A percentile compares a stretch with the other conserved stretches of the same genome.
phyloP scores from a whole-genome alignment of 1,139 yeast species.

The Debaryomyces coudertii region DNA sequence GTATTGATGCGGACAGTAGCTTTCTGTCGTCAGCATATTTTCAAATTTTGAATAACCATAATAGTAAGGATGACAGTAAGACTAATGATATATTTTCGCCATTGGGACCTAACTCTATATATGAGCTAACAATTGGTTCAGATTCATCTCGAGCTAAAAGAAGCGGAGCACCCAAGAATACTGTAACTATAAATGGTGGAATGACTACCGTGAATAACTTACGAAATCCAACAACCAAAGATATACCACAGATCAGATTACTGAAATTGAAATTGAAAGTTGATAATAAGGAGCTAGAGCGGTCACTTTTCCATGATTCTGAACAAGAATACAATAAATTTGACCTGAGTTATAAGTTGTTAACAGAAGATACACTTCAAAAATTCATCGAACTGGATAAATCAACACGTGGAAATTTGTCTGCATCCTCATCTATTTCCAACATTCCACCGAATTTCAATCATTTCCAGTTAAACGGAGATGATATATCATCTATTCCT shows the following conservation, averaged over 20 bases:
- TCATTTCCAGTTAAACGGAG: conserved; percentile 11
- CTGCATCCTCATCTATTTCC: conserved; percentile 10
- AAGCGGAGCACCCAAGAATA: conserved; percentile 33
- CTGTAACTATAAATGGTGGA: conserved; percentile 48
- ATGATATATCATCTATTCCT: conserved; percentile 54
- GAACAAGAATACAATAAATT: conserved; percentile 58
- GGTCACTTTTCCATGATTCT: conserved; percentile 47
- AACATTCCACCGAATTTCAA: conserved; percentile 13
- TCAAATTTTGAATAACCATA: conserved; percentile 27
- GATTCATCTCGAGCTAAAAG: conserved; percentile 47
- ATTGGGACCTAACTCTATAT: conserved; percentile 78
- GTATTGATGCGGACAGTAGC: conserved; percentile 43
- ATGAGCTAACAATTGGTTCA: conserved; percentile 66
- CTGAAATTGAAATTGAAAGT: conserved; percentile 58
- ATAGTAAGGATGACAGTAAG: conserved; percentile 21
- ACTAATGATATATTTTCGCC: conserved; percentile 49
- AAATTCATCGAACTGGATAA: conserved; percentile 37
- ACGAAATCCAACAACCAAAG: conserved; percentile 72
- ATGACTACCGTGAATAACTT: conserved; percentile 46
- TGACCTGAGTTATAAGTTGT: conserved; percentile 50
- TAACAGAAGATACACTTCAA: conserved; percentile 54
- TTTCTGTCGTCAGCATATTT: conserved; percentile 37
- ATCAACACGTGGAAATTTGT: conserved; percentile 1
- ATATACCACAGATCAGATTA: conserved; percentile 82
- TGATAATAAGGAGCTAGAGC: conserved; percentile 49